phyloP scores from a whole-genome alignment of 371 early-diverging fungal species.

The Mucor racemosus region DNA sequence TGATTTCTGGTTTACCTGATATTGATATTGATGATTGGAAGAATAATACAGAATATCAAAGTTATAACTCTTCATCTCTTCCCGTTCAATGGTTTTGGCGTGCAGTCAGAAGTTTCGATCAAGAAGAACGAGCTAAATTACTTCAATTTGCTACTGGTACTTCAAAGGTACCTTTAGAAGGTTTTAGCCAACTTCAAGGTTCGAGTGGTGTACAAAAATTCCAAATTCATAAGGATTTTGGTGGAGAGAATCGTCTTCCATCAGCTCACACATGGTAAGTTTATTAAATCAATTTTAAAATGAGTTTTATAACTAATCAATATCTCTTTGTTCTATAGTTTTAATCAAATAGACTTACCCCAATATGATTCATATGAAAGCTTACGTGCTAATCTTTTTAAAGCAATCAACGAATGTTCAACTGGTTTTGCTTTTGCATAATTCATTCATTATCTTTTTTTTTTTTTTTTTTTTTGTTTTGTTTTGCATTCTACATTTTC shows the following conservation, averaged over 20 bases:
- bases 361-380: constrained; percentile 93
- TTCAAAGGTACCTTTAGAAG: constrained; percentile 96
- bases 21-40: constrained; percentile 99
- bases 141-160: constrained; percentile 99
- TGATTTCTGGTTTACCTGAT: constrained; percentile 98
- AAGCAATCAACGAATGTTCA: constrained; percentile 94
- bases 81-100: constrained; percentile 99
- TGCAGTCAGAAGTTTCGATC: constrained; percentile 94
- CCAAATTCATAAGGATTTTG: constrained; percentile 97
- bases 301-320: background rate
- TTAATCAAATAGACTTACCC: constrained; percentile 98
- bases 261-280: constrained; percentile 97
- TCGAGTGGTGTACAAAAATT: constrained; percentile 96
- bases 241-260: constrained; percentile 84
- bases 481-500: background rate
- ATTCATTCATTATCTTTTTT: constrained; percentile 8
- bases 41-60: constrained; percentile 95
- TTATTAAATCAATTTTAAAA: background rate
- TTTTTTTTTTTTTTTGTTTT: background rate
- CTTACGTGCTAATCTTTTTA: constrained; percentile 78
- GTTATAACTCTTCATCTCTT: constrained; percentile 86
- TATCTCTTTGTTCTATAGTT: constrained; percentile 57
- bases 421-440: constrained; percentile 95
- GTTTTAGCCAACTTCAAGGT: constrained; percentile 94
- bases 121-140: constrained; percentile 96